Evolutionary conservation across 2,329 filamentous ascomycete genomes (phyloP), one percentile per base, ranked within the genome.

Genomic region (Alternaria longipes): DNA sequence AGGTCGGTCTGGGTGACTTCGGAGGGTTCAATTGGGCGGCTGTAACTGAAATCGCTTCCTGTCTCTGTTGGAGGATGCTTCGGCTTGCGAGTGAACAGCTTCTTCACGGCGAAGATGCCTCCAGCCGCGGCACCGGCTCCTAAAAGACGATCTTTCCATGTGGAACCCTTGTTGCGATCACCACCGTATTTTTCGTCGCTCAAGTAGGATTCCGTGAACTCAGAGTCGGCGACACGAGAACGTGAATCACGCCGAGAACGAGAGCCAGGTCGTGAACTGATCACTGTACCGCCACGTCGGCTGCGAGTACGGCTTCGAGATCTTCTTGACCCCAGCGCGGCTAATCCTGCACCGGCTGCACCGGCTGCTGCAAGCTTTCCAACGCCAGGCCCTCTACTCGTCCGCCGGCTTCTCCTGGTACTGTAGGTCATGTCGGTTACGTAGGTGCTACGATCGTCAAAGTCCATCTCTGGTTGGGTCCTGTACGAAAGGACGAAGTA

Each of bases 401-500:
- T 50, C 46, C 74, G 68, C 55, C 72, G 59, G 42, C 69, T 71
- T 34, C 74, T 71, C 45, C 72, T 79, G 44, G 81, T 81, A 63
- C 82, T 61, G 57, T 52, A 55, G 9, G 83, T 81, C 20, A 83
- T 82, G 7, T 87, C 85, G 16, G 84, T 85, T 52, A 89, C 86
- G 34, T 86, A 86, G 36, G 86, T 87, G 56, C 85, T 82, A 66
- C 86, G 81, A 69, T 87, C 86, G 44, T 87, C 83, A 66, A 85
- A 84, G 61, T 78, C 81, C 80, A 72, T 82, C 73, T 75, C 85
- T 69, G 73, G 86, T 79, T 80, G 88, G 79, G 81, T 89, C 78
- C 87, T 84, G 78, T 91, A 96, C 66, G 90, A 90, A 34, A 97
- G 82, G 56, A 94, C 83, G 71, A 98, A 96, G 79, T 93, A 97